These are phyloP conservation scores for Paecilomyces sp. DNA, from an alignment of 2,329 filamentous ascomycete genomes.

Conservation along the genomic window DNA sequence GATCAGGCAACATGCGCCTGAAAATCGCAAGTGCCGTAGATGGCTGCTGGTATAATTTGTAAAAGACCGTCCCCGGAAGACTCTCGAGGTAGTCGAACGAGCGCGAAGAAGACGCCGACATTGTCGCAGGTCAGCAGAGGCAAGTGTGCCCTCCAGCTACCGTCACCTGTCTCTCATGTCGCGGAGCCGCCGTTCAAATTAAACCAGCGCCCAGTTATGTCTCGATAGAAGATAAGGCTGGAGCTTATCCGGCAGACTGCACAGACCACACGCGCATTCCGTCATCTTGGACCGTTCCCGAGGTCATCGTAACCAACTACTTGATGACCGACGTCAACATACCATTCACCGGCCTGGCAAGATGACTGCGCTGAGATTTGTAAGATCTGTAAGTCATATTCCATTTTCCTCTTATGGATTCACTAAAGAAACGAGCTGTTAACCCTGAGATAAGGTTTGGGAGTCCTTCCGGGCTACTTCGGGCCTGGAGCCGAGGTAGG, in stretches of 20 bases:
- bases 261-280: constrained; percentile 7
- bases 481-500: constrained; percentile 79
- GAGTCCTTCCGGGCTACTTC: constrained; percentile 80
- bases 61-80: constrained; percentile 81
- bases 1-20: constrained; percentile 87
- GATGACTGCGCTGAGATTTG: constrained; percentile 55
- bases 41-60: constrained; percentile 88
- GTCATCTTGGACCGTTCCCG: background rate
- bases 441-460: constrained; percentile 55
- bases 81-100: constrained; percentile 88
- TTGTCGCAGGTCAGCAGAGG: constrained; percentile 28
- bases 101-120: constrained; percentile 51
- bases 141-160: constrained; percentile 11
- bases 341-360: background rate
- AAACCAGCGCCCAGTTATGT: background rate
- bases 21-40: constrained; percentile 94
- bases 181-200: background rate
- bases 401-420: constrained; percentile 1
- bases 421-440: constrained; percentile 6
- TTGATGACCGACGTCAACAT: background rate
- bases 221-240: background rate
- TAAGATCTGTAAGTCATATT: constrained; percentile 51
- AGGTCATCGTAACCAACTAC: background rate
- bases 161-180: constrained; percentile 21
- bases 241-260: constrained; percentile 1